phyloP scores from a whole-genome alignment of 2,329 filamentous ascomycete species.

The Fusarium sp. region DNA sequence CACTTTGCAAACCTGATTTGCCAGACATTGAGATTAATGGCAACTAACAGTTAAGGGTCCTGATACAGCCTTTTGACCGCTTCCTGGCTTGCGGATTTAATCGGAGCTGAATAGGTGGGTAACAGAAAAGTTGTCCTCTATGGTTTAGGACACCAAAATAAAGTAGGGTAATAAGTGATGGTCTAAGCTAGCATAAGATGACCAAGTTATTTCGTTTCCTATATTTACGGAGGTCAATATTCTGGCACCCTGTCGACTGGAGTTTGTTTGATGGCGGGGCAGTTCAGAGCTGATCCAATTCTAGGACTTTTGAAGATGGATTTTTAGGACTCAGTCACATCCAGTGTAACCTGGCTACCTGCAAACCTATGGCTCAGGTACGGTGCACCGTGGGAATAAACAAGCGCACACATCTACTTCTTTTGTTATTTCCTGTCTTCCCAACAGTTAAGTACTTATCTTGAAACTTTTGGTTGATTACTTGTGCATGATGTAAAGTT shows the following conservation, averaged over 20 bases:
- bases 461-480: background rate
- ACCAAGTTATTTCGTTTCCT: background rate
- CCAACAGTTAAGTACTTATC: background rate
- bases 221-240: background rate
- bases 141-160: background rate
- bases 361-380: background rate
- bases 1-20: constrained; percentile 24
- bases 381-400: constrained; percentile 20
- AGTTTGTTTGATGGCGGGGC: constrained; percentile 12
- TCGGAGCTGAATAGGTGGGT: constrained; percentile 1
- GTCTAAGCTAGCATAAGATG: background rate
- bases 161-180: background rate
- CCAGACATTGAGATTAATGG: constrained; percentile 26
- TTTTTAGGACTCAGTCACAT: constrained; percentile 23
- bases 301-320: constrained; percentile 15
- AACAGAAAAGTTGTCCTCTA: background rate
- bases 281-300: background rate
- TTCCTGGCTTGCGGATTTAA: constrained; percentile 28
- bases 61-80: constrained; percentile 21
- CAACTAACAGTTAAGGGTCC: constrained; percentile 24
- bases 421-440: background rate
- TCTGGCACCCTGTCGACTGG: background rate
- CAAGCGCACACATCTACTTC: background rate
- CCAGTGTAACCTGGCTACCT: constrained; percentile 1
- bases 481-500: background rate